Percentiles rank a stretch among this genome's conserved stretches.
phyloP scores from a whole-genome alignment of 2,329 filamentous ascomycete species.

The Talaromyces verruculosus region DNA sequence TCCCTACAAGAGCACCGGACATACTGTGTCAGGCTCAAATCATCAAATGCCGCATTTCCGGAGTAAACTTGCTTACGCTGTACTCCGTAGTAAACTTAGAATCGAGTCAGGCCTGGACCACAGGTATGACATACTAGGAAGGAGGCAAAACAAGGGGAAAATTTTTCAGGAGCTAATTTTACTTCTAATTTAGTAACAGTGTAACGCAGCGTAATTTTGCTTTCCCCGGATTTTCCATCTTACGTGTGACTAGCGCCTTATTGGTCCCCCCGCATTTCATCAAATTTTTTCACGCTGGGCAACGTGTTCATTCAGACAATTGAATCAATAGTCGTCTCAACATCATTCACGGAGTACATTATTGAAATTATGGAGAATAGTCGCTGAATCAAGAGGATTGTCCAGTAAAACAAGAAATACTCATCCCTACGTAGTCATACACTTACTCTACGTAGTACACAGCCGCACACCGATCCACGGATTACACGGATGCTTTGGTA shows the following conservation, averaged over 20 bases:
- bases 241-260: not conserved
- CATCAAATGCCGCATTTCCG: not conserved
- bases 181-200: not conserved
- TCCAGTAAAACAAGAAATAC: not conserved
- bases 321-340: not conserved
- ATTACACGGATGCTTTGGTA: not conserved
- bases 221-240: constrained; percentile 11
- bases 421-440: not conserved
- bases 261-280: not conserved
- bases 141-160: constrained; percentile 7
- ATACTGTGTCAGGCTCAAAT: not conserved
- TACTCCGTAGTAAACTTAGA: not conserved
- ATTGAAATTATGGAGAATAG: not conserved
- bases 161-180: not conserved
- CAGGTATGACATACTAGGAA: not conserved
- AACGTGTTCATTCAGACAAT: not conserved
- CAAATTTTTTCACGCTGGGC: not conserved
- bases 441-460: not conserved
- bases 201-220: not conserved
- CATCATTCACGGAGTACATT: not conserved
- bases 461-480: not conserved
- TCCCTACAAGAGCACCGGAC: too few species aligned
- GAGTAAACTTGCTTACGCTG: not conserved
- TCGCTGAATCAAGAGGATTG: not conserved
- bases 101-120: not conserved